These are phyloP conservation scores for Cladosporium austrohemisphaericum DNA, from an alignment of 2,329 filamentous ascomycete species.

Conservation along the genomic window DNA sequence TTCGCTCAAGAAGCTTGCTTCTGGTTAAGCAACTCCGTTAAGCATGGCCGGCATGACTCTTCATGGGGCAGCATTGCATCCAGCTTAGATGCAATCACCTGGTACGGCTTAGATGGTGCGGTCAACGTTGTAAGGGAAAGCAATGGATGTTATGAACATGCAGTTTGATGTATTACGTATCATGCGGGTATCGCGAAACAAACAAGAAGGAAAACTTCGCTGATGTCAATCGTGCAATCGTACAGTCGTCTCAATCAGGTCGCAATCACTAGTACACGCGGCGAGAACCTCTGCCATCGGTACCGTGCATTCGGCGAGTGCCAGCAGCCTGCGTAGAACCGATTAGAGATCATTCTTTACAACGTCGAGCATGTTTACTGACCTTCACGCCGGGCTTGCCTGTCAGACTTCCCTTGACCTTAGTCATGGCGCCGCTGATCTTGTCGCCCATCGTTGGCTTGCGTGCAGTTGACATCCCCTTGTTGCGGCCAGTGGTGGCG, in stretches of 20 bases:
- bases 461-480: constrained; percentile 36
- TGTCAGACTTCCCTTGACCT: constrained; percentile 67
- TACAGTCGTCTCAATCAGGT: neutral
- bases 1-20: constrained; percentile 36
- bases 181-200: neutral
- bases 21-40: constrained; percentile 16
- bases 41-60: too few species aligned
- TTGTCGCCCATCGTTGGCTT: constrained; percentile 70
- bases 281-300: constrained; percentile 31
- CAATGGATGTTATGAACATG: too few species aligned
- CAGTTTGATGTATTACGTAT: neutral
- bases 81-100: too few species aligned
- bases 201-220: neutral
- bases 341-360: neutral
- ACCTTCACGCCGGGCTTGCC: constrained; percentile 68
- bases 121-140: too few species aligned
- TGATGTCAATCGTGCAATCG: constrained; percentile 1
- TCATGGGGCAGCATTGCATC: too few species aligned
- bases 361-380: constrained; percentile 17
- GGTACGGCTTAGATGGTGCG: too few species aligned
- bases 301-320: constrained; percentile 34
- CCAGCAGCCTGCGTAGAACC: constrained; percentile 28
- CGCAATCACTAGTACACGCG: constrained; percentile 11
- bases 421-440: constrained; percentile 70
- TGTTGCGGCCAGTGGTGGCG: constrained; percentile 51